Evolutionary conservation across 768 basidiomycete species (phyloP), one percentile per base, ranked within the genome.

Genomic region (Rhizopogon salebrosus): DNA sequence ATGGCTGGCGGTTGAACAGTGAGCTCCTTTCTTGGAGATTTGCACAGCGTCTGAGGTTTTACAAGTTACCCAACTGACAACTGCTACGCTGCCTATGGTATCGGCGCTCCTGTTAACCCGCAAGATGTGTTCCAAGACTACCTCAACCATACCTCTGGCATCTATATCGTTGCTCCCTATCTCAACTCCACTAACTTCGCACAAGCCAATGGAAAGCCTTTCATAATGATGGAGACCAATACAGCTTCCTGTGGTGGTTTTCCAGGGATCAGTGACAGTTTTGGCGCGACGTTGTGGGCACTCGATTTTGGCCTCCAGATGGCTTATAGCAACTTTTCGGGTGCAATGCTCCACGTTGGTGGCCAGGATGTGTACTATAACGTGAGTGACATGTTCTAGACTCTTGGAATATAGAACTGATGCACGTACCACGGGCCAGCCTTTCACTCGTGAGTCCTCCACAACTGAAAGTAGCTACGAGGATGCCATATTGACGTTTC

Each of bases 171-270:
- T 7, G 52, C 46, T 9, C 66, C 66, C 8, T 80, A 78, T 62
- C 41, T 72, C 5, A 69, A 66, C 35, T 66, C 69, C 2, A 64
- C 73, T 0, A 46, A 42, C 11, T 59, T 63, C 41, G 73, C 74
- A 8, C 63, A 70, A 46, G 59, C 66, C 7, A 48, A 36, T 4
- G 60, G 60, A 13, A 71, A 72, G 60, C 75, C 75, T 29, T 66
- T 80, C 53, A 58, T 78, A 46, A 79, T 82, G 76, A 70, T 80
- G 57, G 80, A 82, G 64, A 80, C 76, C 35, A 79, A 78, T 57
- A 73, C 76, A 7, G 79, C 78, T 0, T 74, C 72, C 42, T 82
- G 80, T 62, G 78, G 77, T 53, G 80, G 80, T n/a, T 79, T 80
- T 60, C 64, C 73, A 14, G 80, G 80, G 4, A 57, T 82, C 51